These are phyloP conservation scores for Penicillium concentricum DNA, from an alignment of 2,329 filamentous ascomycete species.

Conservation along the genomic window DNA sequence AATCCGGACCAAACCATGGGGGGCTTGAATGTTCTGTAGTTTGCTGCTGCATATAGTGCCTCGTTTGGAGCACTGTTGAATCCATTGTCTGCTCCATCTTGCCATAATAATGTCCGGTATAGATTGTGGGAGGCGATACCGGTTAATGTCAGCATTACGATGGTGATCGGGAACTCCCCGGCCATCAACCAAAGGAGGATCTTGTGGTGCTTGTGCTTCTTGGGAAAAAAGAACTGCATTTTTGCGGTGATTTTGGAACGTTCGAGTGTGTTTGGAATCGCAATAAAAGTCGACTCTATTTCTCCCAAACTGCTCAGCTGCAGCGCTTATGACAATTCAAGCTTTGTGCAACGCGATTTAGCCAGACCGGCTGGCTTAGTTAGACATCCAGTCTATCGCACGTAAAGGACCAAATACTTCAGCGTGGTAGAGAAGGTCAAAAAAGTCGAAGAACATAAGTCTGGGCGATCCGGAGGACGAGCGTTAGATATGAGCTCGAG, in stretches of 20 bases:
- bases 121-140: slow-evolving; percentile 62
- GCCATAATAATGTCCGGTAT: slow-evolving; percentile 62
- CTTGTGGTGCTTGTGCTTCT: slow-evolving; percentile 54
- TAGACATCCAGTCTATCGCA: slow-evolving; percentile 32
- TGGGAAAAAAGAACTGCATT: slow-evolving; percentile 49
- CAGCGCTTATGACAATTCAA: slow-evolving; percentile 4
- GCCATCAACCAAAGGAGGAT: slow-evolving; percentile 53
- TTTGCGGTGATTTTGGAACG: slow-evolving; percentile 12
- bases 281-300: slow-evolving; percentile 1
- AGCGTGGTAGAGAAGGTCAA: slow-evolving; percentile 14
- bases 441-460: slow-evolving; percentile 14
- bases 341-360: slow-evolving; percentile 15
- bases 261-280: neutral
- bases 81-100: slow-evolving; percentile 59
- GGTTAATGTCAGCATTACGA: slow-evolving; percentile 59
- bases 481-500: slow-evolving; percentile 32
- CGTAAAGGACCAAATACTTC: slow-evolving; percentile 17
- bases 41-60: slow-evolving; percentile 58
- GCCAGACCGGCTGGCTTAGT: slow-evolving; percentile 42
- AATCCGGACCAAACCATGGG: slow-evolving; percentile 62
- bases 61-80: slow-evolving; percentile 62
- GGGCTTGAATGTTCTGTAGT: slow-evolving; percentile 54
- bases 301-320: neutral
- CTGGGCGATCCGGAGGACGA: slow-evolving; percentile 25
- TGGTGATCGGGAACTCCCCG: slow-evolving; percentile 57